Base-by-base conservation (phyloP, 2,329 filamentous ascomycete genomes). In the Colletotrichum sp. region DNA sequence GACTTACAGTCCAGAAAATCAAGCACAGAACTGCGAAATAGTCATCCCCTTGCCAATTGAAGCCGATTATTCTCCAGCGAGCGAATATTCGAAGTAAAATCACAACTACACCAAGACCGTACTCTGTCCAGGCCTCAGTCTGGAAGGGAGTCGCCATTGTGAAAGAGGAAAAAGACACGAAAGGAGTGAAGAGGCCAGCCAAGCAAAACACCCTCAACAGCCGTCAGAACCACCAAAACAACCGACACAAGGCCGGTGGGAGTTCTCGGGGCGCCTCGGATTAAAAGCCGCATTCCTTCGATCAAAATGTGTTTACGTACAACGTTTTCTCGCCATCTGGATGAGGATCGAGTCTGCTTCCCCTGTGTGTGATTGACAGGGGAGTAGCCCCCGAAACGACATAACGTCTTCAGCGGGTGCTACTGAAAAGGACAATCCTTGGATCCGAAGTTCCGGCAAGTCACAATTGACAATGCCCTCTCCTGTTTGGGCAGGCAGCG, bases 1-100 rank as follows among this genome's bases (percentile, higher is more conserved):
- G 21, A 76, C 81, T 66, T 79, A 83, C 85, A 28, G 84, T 86
- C 82, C 84, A 85, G 59, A 87, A 83, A 0, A 86, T 4, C 6
- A 86, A 75, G 0, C 81, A 79, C 7, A 82, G 61, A 18, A 85
- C 72, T 1, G 85, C 81, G 71, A 88, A 87, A 66, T 82, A 83
- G 63, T 88, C 86, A 75, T 88, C 86, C 3, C 85, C 84, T 21
- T 86, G 82, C 80, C 83, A 86, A n/a, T 83, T 84, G 71, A 85
- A 78, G 1, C 86, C 85, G 5, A 87, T 84, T 8, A 82, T 77
- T 68, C 81, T 85, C 78, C 81, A 82, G 38, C 86, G 79, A 4
- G 85, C 82, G 74, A 83, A 84, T 73, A 85, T 84, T 16, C 86
- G 84, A 7, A 85, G 73, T 4, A 86, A 75, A 5, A 88, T 75